A percentile compares a stretch with the other conserved stretches of the same genome.
phyloP scores from a whole-genome alignment of 192 early-diverging fungal species.

The Kappamyces sp. region DNA sequence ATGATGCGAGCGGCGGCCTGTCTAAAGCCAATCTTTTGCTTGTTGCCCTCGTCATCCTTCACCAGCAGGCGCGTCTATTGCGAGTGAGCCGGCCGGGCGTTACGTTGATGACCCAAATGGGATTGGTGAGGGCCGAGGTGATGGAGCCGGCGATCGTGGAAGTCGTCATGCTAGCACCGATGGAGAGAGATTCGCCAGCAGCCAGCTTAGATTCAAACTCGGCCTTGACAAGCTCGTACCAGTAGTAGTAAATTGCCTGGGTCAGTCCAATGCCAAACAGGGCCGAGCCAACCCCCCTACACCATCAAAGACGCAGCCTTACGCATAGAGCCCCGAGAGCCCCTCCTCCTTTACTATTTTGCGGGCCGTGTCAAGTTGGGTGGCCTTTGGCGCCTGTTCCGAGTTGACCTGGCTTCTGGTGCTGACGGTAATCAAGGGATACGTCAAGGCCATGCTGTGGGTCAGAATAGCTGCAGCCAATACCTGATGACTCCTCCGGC shows the following conservation, averaged over 20 bases:
- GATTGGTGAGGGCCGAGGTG: conserved; percentile 71
- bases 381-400: conserved; percentile 44
- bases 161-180: conserved; percentile 85
- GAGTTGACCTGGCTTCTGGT: conserved; percentile 43
- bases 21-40: conserved; percentile 25
- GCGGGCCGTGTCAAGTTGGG: conserved; percentile 75
- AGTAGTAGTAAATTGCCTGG: conserved; percentile 70
- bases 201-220: conserved; percentile 64
- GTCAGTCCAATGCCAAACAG: conserved; percentile 96
- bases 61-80: conserved; percentile 75
- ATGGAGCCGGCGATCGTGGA: conserved; percentile 77
- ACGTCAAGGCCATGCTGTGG: conserved; percentile 89
- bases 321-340: conserved; percentile 82
- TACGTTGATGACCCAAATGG: conserved; percentile 98
- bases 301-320: conserved; percentile 25
- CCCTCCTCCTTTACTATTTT: conserved; percentile 91
- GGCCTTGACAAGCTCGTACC: conserved; percentile 82
- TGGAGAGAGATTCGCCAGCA: conserved; percentile 60
- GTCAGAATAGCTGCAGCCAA: conserved; percentile 73
- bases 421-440: conserved; percentile 61
- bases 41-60: conserved; percentile 55
- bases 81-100: conserved; percentile 13
- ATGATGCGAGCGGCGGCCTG: conserved; percentile 71
- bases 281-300: conserved; percentile 85
- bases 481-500: neutral